A percentile compares a stretch with the other conserved stretches of the same genome.
phyloP scores from a whole-genome alignment of 139 green algal species.

The Limnomonas spitsbergensis region DNA sequence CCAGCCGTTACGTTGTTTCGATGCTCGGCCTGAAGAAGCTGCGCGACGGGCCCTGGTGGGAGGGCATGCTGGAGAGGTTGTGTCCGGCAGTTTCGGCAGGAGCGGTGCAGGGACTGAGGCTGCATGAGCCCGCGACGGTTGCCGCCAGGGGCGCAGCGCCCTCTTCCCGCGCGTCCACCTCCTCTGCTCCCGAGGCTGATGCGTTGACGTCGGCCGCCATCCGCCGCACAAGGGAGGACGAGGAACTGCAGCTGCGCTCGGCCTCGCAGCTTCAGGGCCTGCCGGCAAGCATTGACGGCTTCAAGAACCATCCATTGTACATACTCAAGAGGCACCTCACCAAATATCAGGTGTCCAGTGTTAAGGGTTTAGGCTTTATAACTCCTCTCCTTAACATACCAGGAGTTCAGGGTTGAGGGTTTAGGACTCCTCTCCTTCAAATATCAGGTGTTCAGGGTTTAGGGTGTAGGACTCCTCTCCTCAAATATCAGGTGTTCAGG shows the following conservation, averaged over 20 bases:
- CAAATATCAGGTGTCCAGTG: constrained; percentile 73
- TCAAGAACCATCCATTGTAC: constrained; percentile 71
- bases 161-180: no score
- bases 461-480: no score
- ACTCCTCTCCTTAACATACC: no score
- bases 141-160: no score
- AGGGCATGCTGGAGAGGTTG: background rate
- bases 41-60: constrained; percentile 6
- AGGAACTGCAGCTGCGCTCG: constrained; percentile 59
- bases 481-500: no score
- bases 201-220: background rate
- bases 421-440: no score
- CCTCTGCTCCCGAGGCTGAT: no score
- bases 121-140: no score
- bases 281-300: constrained; percentile 74
- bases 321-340: constrained; percentile 77
- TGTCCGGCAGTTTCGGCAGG: no score
- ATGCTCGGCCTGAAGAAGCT: background rate
- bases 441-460: no score
- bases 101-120: no score
- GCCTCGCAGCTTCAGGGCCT: constrained; percentile 23
- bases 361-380: constrained; percentile 3
- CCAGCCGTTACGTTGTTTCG: background rate
- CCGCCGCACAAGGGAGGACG: constrained; percentile 55
- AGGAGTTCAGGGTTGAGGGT: no score